Percentiles rank a stretch among this genome's conserved stretches.
Conservation (phyloP, 331 rosid genomes). For the Arachis monticola region DNA sequence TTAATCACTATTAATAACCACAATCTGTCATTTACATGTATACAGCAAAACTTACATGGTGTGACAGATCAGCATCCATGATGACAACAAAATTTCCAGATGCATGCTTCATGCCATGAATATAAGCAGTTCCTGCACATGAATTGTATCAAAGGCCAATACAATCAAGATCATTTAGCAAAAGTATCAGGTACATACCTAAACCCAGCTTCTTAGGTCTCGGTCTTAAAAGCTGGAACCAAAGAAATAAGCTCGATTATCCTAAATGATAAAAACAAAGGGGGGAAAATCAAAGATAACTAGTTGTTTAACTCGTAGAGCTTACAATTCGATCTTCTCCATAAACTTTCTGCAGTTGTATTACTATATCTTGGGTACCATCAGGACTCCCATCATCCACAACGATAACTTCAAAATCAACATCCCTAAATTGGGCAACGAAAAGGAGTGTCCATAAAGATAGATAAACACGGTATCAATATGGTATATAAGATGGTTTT, state of each 20-base stretch:
- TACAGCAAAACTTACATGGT: slow-evolving; percentile 70
- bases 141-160: slow-evolving; percentile 40
- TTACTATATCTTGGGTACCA: slow-evolving; percentile 88
- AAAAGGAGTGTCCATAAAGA: slow-evolving; percentile 8
- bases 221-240: slow-evolving; percentile 76
- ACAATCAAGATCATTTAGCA: slow-evolving; percentile 18
- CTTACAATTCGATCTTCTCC: slow-evolving; percentile 93
- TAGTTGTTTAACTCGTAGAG: neutral
- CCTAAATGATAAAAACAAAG: slow-evolving; percentile 12
- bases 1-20: slow-evolving; percentile 19
- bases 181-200: slow-evolving; percentile 52
- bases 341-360: slow-evolving; percentile 82
- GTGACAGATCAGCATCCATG: slow-evolving; percentile 97
- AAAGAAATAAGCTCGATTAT: slow-evolving; percentile 34
- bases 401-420: slow-evolving; percentile 81
- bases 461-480: slow-evolving; percentile 18
- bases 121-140: slow-evolving; percentile 88
- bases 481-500: neutral
- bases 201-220: slow-evolving; percentile 93
- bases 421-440: slow-evolving; percentile 59
- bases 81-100: slow-evolving; percentile 83
- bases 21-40: slow-evolving; percentile 32
- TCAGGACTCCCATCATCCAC: slow-evolving; percentile 99
- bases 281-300: neutral
- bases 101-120: slow-evolving; percentile 92